Evolutionary conservation across 176 grass and related monocot species (phyloP), one percentile per base, ranked within the genome.

Genomic region (Echinochloa phyllopogon): DNA sequence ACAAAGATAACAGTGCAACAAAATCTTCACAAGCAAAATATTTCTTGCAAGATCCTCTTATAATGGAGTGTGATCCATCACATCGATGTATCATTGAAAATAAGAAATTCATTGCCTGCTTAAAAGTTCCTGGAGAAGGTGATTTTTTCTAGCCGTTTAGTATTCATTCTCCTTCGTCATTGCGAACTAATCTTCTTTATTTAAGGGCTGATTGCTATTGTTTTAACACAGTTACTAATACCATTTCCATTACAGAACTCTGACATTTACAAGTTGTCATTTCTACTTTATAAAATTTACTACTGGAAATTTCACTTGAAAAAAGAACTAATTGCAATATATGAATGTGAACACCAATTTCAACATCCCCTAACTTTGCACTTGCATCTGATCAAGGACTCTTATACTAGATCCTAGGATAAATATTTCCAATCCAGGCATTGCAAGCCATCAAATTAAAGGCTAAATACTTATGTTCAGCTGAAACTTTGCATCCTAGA

Each of bases 61-160:
- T 94, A 40, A 76, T 83, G 81, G 91, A 77, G 51, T 98, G 93
- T 59, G 96, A 98, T 84, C 81, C 87, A 50, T 95, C 86, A 16
- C 89, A 94, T 77, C 94, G 88, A 81, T 96, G 93, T 57, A 44
- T 92, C 17, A 89, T 92, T 79, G 82, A 79, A 87, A 90, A 92
- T 11, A 82, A 87, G 41, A 92, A 84, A 52, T 94, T 98, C 69
- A 84, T 92, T 37, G 91, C 89, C 69, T 98, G 96, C 74, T 90
- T 95, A 67, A 94, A 94, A 92, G 93, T 98, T 72, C 82, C 93
- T 11, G 96, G 96, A 81, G 83, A 91, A 88, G 96, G 96, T 98
- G 82, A 25, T 21, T 77, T 74, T 17, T 74, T 86, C 29, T 33
- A 74, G 38, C 40, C 14, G 33, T 59, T 74, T 55, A 33, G 18